Evolutionary conservation across 2,329 filamentous ascomycete genomes (phyloP), one percentile per base, ranked within the genome.

Genomic region (Lasiodiplodia theobromae): DNA sequence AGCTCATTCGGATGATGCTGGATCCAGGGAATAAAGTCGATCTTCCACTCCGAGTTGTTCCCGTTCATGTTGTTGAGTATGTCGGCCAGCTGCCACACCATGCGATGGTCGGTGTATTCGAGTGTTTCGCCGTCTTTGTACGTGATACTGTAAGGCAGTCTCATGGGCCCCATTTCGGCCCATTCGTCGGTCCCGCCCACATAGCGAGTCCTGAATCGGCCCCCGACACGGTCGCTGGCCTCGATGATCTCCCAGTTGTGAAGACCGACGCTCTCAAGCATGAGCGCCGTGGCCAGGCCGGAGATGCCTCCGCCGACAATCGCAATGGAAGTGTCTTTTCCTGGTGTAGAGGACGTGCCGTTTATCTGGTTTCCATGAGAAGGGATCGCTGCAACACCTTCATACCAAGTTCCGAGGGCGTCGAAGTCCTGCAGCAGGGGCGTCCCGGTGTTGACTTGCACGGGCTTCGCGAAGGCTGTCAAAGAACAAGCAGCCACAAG

Each of bases 341-440:
- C 44, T 47, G 44, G 44, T 10, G 44, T 21, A 10, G 44, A 47
- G 2, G 44, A 5, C 44, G 44, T 47, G 18, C 44, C 5, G 31
- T n/a, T 40, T 34, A 7, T 21, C 18, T 34, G 31, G 8, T 34
- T 34, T 34, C 31, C 8, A 34, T 34, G 31, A 34, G 8, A 34
- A 10, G 28, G 16, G 16, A 69, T 57, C 10, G 58, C 58, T 3
- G 67, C 60, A 1, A 69, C 58, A 10, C 37, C 60, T 18, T 69
- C 67, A 37, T 56, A 69, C 60, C 67, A 69, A 4, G 67, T 62
- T 16, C 67, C 67, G 23, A 69, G 67, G 11, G 67, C 60, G 25
- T 69, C 67, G 12, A 69, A 69, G 40, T 69, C 60, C 49, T 66
- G 60, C n/a, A 69, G 62, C 8, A 69, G 37, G 11, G 67, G 67